Evolutionary conservation across 441 rosid species (phyloP).

Genomic region (Viola pubescens): DNA sequence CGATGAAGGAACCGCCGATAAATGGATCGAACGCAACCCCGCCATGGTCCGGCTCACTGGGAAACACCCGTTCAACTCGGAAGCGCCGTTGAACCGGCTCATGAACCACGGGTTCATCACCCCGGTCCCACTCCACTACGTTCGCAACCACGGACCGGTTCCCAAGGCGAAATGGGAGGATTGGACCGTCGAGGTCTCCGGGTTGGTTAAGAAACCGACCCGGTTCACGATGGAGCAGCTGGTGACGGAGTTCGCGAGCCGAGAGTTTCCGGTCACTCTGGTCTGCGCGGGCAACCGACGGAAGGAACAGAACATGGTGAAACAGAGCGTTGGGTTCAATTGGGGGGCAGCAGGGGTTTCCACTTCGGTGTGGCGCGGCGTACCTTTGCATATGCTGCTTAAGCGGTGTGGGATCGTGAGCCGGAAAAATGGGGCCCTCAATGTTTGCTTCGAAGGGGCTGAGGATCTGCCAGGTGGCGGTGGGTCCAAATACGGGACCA

Average conservation of each 20-base stretch:
- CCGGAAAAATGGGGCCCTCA: slow-evolving; percentile 50
- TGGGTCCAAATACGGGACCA: slow-evolving; percentile 84
- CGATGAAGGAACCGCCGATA: slow-evolving; percentile 65
- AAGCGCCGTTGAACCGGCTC: slow-evolving; percentile 61
- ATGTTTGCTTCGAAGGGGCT: slow-evolving; percentile 85
- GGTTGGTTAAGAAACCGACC: slow-evolving; percentile 55
- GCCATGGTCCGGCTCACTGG: slow-evolving; percentile 86
- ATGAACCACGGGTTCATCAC: slow-evolving; percentile 94
- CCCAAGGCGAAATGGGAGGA: slow-evolving; percentile 57
- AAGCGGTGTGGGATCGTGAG: slow-evolving; percentile 62
- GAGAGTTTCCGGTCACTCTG: slow-evolving; percentile 66
- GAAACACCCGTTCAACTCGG: slow-evolving; percentile 86
- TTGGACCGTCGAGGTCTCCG: slow-evolving; percentile 71
- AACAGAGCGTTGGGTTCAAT: slow-evolving; percentile 77
- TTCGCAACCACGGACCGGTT: slow-evolving; percentile 77
- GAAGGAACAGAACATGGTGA: slow-evolving; percentile 86
- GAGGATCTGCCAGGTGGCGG: slow-evolving; percentile 93
- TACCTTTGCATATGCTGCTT: slow-evolving; percentile 48
- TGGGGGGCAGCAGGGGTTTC: slow-evolving; percentile 87
- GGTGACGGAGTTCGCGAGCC: slow-evolving; percentile 46
- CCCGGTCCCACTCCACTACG: slow-evolving; percentile 86
- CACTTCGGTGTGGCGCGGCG: slow-evolving; percentile 80
- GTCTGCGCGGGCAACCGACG: slow-evolving; percentile 91
- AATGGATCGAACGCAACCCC: slow-evolving; percentile 70
- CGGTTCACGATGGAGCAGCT: slow-evolving; percentile 75